Evolutionary conservation across 371 early-diverging fungal genomes (phyloP), one percentile per base, ranked within the genome.

Genomic region (Mucor irregularis): DNA sequence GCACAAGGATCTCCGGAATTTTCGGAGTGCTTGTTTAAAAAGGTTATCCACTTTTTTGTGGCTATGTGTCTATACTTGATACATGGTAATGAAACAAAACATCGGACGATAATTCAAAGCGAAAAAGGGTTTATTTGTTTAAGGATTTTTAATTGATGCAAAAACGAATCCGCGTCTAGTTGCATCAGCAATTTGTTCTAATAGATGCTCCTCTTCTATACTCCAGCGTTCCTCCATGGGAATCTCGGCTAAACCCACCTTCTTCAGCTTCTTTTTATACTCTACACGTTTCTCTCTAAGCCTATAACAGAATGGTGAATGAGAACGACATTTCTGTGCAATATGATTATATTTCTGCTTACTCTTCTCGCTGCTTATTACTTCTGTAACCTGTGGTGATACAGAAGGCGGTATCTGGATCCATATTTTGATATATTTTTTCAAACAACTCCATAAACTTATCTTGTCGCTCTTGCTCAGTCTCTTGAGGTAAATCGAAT

Each of bases 141-240:
- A 30, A 26, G 35, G 17, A 3, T 39, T 44, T 30, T 62, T 62
- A 24, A 62, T 22, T 13, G 46, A 39, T n/a, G 56, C 51, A 56
- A 67, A 71, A 28, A 71, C 24, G 34, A 71, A 51, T 3, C 66
- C 66, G 31, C 71, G 49, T 5, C 64, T 56, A 6, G 64, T 51
- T 4, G 44, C 28, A 34, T 66, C 71, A 31, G 59, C 44, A 8
- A 58, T 30, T 31, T 54, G 25, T 11, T 54, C 61, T 29, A 67
- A 40, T 10, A 47, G 9, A 22, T 61, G 38, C 24, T 71, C 71
- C 37, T 71, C 68, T 17, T 60, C 63, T 34, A 56, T 40, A 26
- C 50, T 56, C 72, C 72, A 71, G 4, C 68, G 58, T 19, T 71
- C 62, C 29, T 64, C 61, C 26, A 59, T 49, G 5, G 72, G 65